phyloP scores from a whole-genome alignment of 164 flowering plant species.

The Nelumbo lutea region DNA sequence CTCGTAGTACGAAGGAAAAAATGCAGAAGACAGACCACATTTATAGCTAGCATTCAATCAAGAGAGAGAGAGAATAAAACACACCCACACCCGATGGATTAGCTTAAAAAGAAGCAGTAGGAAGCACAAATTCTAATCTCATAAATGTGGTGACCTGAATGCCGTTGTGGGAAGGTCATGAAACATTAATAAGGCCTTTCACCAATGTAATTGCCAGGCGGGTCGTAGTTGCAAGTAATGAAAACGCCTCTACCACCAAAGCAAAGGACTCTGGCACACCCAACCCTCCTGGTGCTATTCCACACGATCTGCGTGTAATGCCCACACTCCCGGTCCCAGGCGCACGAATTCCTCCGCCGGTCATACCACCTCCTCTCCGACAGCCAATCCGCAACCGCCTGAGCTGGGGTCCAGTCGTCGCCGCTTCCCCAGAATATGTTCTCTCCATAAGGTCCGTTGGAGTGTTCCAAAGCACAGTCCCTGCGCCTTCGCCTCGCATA shows the following conservation, averaged over 20 bases:
- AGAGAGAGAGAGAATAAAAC: no score
- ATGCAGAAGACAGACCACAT: no score
- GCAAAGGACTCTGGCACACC: constrained; percentile 57
- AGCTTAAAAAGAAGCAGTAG: no score
- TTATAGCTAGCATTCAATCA: no score
- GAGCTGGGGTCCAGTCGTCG: constrained; percentile 38
- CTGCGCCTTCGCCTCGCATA: not conserved
- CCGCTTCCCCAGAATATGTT: constrained; percentile 81
- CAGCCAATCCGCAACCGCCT: constrained; percentile 51
- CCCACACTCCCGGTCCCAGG: constrained; percentile 36
- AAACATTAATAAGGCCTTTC: constrained; percentile 50
- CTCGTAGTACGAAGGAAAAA: no score
- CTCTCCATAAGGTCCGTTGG: constrained; percentile 73
- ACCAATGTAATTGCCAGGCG: constrained; percentile 69
- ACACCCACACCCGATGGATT: no score
- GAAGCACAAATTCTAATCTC: no score
- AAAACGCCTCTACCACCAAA: constrained; percentile 34
- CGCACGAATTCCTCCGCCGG: constrained; percentile 35
- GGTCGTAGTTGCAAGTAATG: constrained; percentile 66
- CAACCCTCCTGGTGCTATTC: constrained; percentile 39
- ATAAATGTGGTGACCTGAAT: no score
- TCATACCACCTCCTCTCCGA: constrained; percentile 39
- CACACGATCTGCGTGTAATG: constrained; percentile 81
- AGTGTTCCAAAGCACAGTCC: constrained; percentile 34
- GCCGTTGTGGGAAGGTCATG: not conserved